These are phyloP conservation scores for Candida sp. DNA, from an alignment of 1,139 yeast genomes.

Conservation along the genomic window DNA sequence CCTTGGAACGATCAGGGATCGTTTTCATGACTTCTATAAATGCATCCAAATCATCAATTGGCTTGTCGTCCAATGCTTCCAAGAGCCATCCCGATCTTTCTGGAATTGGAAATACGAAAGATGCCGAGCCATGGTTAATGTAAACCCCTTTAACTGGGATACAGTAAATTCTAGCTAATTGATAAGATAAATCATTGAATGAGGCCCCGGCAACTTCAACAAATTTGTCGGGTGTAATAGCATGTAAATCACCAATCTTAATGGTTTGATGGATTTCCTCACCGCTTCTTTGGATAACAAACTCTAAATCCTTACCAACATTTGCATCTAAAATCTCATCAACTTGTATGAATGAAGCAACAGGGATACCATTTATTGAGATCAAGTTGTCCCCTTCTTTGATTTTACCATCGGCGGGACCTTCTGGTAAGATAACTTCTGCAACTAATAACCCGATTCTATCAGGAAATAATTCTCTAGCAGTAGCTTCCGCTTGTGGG, in stretches of 20 bases:
- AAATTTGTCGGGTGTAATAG: constrained; percentile 77
- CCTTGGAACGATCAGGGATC: constrained; percentile 75
- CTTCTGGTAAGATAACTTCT: constrained; percentile 78
- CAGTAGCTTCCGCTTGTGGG: constrained; percentile 65
- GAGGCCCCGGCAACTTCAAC: constrained; percentile 86
- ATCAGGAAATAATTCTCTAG: constrained; percentile 69
- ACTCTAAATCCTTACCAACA: constrained; percentile 57
- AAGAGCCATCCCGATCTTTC: constrained; percentile 69
- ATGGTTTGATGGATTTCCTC: constrained; percentile 48
- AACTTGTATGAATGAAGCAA: constrained; percentile 73
- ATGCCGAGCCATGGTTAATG: constrained; percentile 74
- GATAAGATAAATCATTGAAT: constrained; percentile 83
- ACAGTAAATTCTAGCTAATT: constrained; percentile 81
- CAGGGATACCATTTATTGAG: constrained; percentile 62
- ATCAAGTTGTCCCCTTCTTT: constrained; percentile 86
- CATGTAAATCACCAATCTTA: constrained; percentile 70
- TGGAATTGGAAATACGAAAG: constrained; percentile 61
- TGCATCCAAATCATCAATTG: constrained; percentile 68
- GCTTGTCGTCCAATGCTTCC: constrained; percentile 72
- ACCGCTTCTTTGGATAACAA: constrained; percentile 76
- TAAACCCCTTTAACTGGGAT: constrained; percentile 84
- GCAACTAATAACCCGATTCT: constrained; percentile 84
- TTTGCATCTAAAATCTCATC: constrained; percentile 78
- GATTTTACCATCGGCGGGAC: constrained; percentile 74
- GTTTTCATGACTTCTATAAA: constrained; percentile 75